These are phyloP conservation scores for Kodamaea kaohsiungensis DNA, from an alignment of 805 yeast species.

Conservation along the genomic window DNA sequence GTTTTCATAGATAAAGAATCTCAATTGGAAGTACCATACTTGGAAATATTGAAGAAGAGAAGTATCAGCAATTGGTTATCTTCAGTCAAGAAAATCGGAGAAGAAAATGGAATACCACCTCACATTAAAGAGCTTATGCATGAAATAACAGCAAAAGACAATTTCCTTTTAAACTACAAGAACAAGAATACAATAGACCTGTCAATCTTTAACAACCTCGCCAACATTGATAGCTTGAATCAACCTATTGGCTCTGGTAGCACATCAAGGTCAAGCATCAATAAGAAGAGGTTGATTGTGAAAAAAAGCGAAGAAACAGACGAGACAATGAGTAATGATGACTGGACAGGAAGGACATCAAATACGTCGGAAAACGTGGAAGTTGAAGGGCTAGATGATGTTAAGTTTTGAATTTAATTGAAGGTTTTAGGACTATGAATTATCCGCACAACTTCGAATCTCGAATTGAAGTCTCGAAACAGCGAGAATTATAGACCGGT, in stretches of 20 bases:
- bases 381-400: neutral
- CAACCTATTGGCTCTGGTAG: constrained; percentile 5
- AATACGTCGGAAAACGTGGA: neutral
- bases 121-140: constrained; percentile 14
- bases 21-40: constrained; percentile 42
- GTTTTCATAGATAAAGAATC: constrained; percentile 63
- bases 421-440: too few relatives aligned
- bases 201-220: constrained; percentile 32
- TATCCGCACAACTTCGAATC: too few relatives aligned
- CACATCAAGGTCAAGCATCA: neutral
- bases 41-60: constrained; percentile 40
- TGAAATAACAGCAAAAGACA: constrained; percentile 23
- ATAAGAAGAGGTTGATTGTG: neutral
- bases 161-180: constrained; percentile 21
- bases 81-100: constrained; percentile 20
- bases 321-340: constrained; percentile 3
- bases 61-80: constrained; percentile 35
- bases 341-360: neutral
- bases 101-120: constrained; percentile 9
- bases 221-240: constrained; percentile 22
- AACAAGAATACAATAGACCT: constrained; percentile 28
- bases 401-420: neutral
- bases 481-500: too few relatives aligned
- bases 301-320: constrained; percentile 1
- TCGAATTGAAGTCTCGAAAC: too few relatives aligned